These are phyloP conservation scores for Knoxia roxburghii DNA, from an alignment of 257 asterid genomes.

Conservation along the genomic window DNA sequence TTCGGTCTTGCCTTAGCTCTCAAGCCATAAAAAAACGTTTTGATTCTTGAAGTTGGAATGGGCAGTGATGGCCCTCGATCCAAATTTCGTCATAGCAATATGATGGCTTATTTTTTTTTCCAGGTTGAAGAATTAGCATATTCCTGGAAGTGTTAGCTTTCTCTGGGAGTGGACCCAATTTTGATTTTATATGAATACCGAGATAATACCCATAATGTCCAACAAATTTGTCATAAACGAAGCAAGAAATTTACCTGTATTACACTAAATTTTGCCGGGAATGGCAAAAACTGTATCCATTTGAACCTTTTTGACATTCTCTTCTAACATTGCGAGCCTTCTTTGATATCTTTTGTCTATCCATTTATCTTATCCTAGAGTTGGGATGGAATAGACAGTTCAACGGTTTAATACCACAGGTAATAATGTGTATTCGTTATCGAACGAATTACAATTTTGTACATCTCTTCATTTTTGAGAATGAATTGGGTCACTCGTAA, in stretches of 20 bases:
- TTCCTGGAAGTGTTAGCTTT: neutral
- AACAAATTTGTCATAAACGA: slow-evolving; percentile 10
- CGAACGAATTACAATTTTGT: too few species aligned
- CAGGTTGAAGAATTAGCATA: slow-evolving; percentile 12
- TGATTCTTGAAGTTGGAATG: slow-evolving; percentile 9
- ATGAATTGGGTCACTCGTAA: too few species aligned
- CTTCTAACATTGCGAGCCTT: neutral
- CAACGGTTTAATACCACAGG: too few species aligned
- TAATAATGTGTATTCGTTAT: too few species aligned
- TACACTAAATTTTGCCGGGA: slow-evolving; percentile 8
- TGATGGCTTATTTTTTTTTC: slow-evolving; percentile 20
- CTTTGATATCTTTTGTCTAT: neutral
- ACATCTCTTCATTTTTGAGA: too few species aligned
- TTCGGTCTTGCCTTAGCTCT: slow-evolving; percentile 67
- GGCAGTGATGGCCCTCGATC: slow-evolving; percentile 16
- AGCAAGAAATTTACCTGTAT: slow-evolving; percentile 7
- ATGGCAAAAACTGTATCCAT: slow-evolving; percentile 12
- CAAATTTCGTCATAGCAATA: slow-evolving; percentile 16
- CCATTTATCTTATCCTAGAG: too few species aligned
- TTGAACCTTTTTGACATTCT: neutral
- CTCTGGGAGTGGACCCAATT: slow-evolving; percentile 22
- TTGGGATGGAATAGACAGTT: too few species aligned
- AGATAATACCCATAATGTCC: slow-evolving; percentile 26
- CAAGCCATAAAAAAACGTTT: slow-evolving; percentile 57
- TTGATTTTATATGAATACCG: slow-evolving; percentile 22